Base-by-base conservation (phyloP, 139 green algal genomes). In the Tetratostichococcus sp. region DNA sequence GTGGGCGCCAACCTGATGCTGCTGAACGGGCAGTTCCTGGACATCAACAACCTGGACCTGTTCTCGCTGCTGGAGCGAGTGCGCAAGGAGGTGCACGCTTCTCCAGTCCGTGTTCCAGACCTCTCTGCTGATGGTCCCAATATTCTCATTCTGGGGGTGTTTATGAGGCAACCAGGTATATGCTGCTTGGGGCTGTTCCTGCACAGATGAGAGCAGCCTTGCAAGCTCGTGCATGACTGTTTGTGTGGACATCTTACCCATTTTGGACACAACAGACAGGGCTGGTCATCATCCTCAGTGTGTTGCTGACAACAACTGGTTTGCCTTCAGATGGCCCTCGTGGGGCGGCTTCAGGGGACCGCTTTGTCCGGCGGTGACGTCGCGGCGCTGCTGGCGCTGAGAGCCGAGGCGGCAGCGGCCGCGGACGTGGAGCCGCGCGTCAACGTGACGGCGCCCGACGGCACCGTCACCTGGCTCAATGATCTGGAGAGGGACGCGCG, bases 401-500 rank as follows among this genome's bases (percentile, higher is more conserved):
- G 75, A 8, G 68, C 68, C 26, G 31, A 17, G 5, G 23, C 28
- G 3, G n/a, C 14, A 1, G 30, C 22, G 6, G 32, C 35, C 2
- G 69, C 33, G 1, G 43, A 58, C 1, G 50, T 65, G 30, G 71
- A 34, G 39, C 30, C 73, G 80, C 57, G 69, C 14, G 35, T 77
- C 5, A 59, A 84, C 43, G 35, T 93, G 67, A 70, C 58, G 26
- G 69, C 17, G 11, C 71, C 0, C 30, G 59, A 21, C 25, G 43
- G 6, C 43, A 65, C 25, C 17, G 33, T 81, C 17, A 67, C 70
- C 2, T 97, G 78, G 70, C 67, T 95, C 4, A 98, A 98, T 77
- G 79, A 98, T 80, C 78, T 97, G 39, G 91, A 97, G 78, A 86
- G 74, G 26, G 93, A 97, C 75, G 19, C 58, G 1, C 65, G 72